phyloP scores from a whole-genome alignment of 768 basidiomycete species.

The Wakefieldia striispora region DNA sequence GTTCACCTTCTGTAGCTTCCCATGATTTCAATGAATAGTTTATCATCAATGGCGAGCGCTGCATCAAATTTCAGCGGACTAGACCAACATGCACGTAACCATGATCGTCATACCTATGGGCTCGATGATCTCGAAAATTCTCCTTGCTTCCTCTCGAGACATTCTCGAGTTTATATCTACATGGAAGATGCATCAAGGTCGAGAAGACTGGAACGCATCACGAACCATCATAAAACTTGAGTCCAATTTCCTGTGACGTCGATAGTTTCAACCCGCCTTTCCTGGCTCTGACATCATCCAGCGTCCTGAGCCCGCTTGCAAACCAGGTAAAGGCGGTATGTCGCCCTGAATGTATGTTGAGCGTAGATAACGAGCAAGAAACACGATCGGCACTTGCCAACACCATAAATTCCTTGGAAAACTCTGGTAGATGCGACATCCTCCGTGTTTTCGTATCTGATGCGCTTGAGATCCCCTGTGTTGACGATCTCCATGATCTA shows the following conservation, averaged over 20 bases:
- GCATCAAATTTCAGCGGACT: background rate
- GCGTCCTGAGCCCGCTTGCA: constrained; percentile 67
- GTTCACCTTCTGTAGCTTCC: constrained; percentile 78
- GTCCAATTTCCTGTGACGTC: constrained; percentile 60
- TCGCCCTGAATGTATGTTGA: constrained; percentile 43
- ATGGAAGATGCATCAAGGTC: background rate
- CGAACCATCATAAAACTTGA: constrained; percentile 68
- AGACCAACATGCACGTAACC: background rate
- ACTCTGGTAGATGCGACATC: constrained; percentile 53
- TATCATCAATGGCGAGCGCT: constrained; percentile 72
- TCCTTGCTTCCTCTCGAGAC: constrained; percentile 75
- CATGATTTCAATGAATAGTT: constrained; percentile 82
- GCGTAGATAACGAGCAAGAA: background rate
- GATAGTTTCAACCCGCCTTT: constrained; percentile 63
- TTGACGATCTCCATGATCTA: constrained; percentile 81
- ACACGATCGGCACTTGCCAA: constrained; percentile 51
- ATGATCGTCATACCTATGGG: constrained; percentile 51
- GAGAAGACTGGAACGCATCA: background rate
- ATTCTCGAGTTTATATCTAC: constrained; percentile 83
- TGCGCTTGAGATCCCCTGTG: constrained; percentile 69
- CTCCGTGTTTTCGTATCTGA: constrained; percentile 63
- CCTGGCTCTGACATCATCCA: constrained; percentile 66
- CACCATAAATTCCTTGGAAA: constrained; percentile 85
- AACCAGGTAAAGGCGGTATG: constrained; percentile 73
- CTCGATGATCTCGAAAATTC: constrained; percentile 71